These are phyloP conservation scores for Combretum micranthum DNA, from an alignment of 345 rosid genomes.

Conservation along the genomic window DNA sequence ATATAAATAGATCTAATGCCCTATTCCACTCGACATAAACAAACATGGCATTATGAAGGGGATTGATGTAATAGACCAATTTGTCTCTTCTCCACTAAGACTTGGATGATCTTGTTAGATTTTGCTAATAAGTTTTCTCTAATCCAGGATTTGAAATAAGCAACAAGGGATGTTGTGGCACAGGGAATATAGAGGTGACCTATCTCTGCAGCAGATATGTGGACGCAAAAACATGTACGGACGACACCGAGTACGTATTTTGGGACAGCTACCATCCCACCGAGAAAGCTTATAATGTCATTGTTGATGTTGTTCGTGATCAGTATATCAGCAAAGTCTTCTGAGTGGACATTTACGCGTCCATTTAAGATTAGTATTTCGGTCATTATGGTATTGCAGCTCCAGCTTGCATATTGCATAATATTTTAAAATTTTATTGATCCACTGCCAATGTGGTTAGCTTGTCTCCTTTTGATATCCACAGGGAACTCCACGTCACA, in stretches of 20 bases:
- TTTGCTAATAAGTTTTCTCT: not conserved
- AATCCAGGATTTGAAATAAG: constrained; percentile 50
- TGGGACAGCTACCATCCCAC: constrained; percentile 86
- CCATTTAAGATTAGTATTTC: not conserved
- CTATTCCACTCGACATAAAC: too few relatives aligned
- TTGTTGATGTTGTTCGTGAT: not conserved
- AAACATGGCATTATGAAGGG: too few relatives aligned
- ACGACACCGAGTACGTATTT: constrained; percentile 47
- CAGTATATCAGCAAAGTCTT: not conserved
- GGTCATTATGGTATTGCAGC: not conserved
- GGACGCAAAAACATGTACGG: constrained; percentile 24
- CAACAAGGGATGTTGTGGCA: constrained; percentile 62
- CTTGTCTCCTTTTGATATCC: too few relatives aligned
- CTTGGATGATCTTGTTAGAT: too few relatives aligned
- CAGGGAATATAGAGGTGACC: constrained; percentile 55
- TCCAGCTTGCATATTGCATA: too few relatives aligned
- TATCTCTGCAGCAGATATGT: constrained; percentile 31
- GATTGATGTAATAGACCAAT: too few relatives aligned
- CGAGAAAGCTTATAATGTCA: constrained; percentile 38
- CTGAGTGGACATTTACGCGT: not conserved
- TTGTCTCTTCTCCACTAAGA: too few relatives aligned
- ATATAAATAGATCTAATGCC: too few relatives aligned
- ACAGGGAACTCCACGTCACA: too few relatives aligned
- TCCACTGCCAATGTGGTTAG: too few relatives aligned
- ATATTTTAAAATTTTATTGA: too few relatives aligned